Percentiles rank a stretch among this genome's conserved stretches.
Conservation (phyloP, 164 flowering plant species). For the Piper longum region DNA sequence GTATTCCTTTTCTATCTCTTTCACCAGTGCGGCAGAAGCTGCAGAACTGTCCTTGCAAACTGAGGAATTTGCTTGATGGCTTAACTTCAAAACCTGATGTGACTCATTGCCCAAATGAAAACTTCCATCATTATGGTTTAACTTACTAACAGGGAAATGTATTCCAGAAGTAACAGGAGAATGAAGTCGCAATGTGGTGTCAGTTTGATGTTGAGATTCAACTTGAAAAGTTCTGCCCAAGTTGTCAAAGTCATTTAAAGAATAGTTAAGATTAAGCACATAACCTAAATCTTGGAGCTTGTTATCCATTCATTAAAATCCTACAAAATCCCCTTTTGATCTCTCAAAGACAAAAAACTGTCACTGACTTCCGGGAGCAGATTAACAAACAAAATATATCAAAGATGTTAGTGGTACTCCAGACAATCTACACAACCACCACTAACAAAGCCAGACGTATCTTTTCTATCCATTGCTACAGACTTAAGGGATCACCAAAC, state of each 20-base stretch:
- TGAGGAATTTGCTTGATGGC: slow-evolving; percentile 63
- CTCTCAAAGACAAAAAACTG: slow-evolving; percentile 21
- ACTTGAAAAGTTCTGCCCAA: slow-evolving; percentile 21
- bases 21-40: slow-evolving; percentile 68
- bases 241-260: slow-evolving; percentile 37
- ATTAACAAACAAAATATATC: slow-evolving; percentile 14
- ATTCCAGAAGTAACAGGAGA: slow-evolving; percentile 28
- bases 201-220: slow-evolving; percentile 24
- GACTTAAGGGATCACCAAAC: slow-evolving; percentile 4
- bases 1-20: slow-evolving; percentile 64
- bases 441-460: slow-evolving; percentile 94
- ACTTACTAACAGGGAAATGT: slow-evolving; percentile 32
- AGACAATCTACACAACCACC: slow-evolving; percentile 51
- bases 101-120: slow-evolving; percentile 31
- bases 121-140: slow-evolving; percentile 37
- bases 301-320: slow-evolving; percentile 28
- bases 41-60: slow-evolving; percentile 85
- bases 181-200: slow-evolving; percentile 53
- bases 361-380: slow-evolving; percentile 40
- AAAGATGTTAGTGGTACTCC: slow-evolving; percentile 22
- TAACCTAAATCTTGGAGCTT: slow-evolving; percentile 33
- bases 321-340: slow-evolving; percentile 10
- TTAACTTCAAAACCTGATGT: slow-evolving; percentile 47
- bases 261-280: slow-evolving; percentile 14
- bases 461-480: slow-evolving; percentile 72